These are phyloP conservation scores for Epichloe scottii DNA, from an alignment of 2,329 filamentous ascomycete species.

Conservation along the genomic window DNA sequence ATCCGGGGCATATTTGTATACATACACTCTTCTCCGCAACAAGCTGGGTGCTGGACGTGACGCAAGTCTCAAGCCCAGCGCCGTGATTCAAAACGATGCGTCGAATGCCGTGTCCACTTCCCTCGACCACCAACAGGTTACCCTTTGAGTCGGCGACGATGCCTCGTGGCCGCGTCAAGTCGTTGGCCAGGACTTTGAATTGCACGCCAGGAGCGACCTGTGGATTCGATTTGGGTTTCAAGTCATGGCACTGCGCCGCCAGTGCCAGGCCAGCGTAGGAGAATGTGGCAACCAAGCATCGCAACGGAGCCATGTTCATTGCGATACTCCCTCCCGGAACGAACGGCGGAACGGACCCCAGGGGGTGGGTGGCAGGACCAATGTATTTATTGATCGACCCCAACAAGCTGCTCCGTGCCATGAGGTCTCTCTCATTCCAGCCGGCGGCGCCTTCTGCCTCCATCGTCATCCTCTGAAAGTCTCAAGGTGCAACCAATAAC, in stretches of 20 bases:
- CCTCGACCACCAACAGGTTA: slow-evolving; percentile 25
- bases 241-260: slow-evolving; percentile 5
- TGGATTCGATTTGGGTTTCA: slow-evolving; percentile 7
- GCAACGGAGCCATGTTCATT: neutral
- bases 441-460: no score
- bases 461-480: no score
- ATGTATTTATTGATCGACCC: no score
- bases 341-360: no score
- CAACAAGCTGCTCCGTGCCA: no score
- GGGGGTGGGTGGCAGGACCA: no score
- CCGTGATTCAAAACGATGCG: slow-evolving; percentile 21
- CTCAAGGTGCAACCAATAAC: no score
- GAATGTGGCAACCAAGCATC: neutral
- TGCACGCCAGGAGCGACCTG: slow-evolving; percentile 14
- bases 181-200: slow-evolving; percentile 15
- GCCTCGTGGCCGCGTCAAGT: slow-evolving; percentile 16
- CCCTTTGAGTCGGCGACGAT: slow-evolving; percentile 23
- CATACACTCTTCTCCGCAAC: slow-evolving; percentile 16
- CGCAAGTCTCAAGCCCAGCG: slow-evolving; percentile 17
- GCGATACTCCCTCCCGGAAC: no score
- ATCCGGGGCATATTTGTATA: neutral
- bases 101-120: slow-evolving; percentile 18
- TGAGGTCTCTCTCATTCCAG: no score
- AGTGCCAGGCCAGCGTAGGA: neutral
- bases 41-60: slow-evolving; percentile 15